Evolutionary conservation across 179 eudicot genomes (phyloP).

Genomic region (Silene vulgaris): DNA sequence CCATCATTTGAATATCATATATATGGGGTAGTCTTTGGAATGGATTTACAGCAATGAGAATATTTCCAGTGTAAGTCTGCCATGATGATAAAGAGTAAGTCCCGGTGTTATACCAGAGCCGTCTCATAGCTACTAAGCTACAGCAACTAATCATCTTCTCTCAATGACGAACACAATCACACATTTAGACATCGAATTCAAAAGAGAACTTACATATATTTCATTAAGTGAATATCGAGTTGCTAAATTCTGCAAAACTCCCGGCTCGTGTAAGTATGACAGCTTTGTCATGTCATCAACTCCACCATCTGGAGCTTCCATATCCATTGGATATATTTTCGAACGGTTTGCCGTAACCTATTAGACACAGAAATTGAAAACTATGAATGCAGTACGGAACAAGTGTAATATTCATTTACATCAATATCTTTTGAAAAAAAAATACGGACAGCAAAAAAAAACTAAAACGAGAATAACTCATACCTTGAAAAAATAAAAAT

Average conservation of each 20-base stretch:
- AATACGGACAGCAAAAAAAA: background rate
- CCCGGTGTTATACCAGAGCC: conserved; percentile 38
- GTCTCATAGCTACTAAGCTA: conserved; percentile 29
- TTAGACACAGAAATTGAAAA: background rate
- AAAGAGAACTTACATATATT: conserved; percentile 63
- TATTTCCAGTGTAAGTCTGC: conserved; percentile 96
- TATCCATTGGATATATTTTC: conserved; percentile 72
- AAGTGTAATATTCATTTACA: background rate
- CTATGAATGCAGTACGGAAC: conserved; percentile 4
- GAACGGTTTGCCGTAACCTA: conserved; percentile 35
- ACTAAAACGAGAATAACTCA: background rate
- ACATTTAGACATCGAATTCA: conserved; percentile 13
- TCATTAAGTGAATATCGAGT: conserved; percentile 74
- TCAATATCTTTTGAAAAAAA: no score
- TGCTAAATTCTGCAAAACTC: conserved; percentile 83
- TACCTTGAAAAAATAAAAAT: no score
- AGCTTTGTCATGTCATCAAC: conserved; percentile 97
- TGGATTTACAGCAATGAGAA: conserved; percentile 92
- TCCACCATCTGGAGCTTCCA: conserved; percentile 85
- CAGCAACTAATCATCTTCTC: conserved; percentile 34
- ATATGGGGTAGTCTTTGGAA: conserved; percentile 90
- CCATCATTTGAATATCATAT: conserved; percentile 81
- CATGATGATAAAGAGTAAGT: conserved; percentile 52
- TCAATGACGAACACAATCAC: conserved; percentile 24
- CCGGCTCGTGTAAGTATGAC: conserved; percentile 93